Percentiles rank a stretch among this genome's conserved stretches.
Evolutionary conservation across 345 rosid genomes (phyloP).

Genomic region (Moricandia arvensis): DNA sequence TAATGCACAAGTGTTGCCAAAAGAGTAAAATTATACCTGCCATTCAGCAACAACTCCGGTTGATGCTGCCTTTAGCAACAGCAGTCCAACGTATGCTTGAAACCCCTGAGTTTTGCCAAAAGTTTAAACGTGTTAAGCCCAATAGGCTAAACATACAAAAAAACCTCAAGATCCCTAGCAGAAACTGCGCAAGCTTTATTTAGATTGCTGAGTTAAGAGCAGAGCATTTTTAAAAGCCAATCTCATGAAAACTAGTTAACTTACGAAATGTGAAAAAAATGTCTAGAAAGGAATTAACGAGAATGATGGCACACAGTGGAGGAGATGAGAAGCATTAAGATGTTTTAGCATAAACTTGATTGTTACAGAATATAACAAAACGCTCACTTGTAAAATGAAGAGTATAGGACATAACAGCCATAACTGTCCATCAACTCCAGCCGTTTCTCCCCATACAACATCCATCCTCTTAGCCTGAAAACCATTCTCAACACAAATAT

Average conservation of each 20-base stretch:
- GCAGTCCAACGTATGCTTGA: constrained; percentile 89
- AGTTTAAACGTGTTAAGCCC: neutral
- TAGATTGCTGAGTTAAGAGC: neutral
- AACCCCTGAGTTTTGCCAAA: constrained; percentile 60
- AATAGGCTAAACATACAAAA: neutral
- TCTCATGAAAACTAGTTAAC: neutral
- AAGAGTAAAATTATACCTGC: constrained; percentile 60
- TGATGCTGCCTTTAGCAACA: constrained; percentile 73
- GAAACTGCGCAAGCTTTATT: neutral
- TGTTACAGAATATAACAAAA: neutral
- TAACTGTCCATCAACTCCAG: constrained; percentile 93
- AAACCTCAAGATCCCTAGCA: neutral
- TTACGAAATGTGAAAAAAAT: neutral
- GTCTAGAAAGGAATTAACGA: neutral
- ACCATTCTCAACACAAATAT: neutral
- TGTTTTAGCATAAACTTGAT: neutral
- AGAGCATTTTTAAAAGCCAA: neutral
- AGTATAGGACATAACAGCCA: constrained; percentile 95
- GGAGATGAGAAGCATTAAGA: neutral
- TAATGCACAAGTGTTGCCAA: neutral
- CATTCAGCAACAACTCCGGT: constrained; percentile 76
- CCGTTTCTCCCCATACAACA: constrained; percentile 99
- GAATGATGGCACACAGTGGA: neutral
- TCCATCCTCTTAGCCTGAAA: constrained; percentile 98
- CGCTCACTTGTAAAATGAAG: constrained; percentile 81